A percentile compares a stretch with the other conserved stretches of the same genome.
Evolutionary conservation across 176 grass and related monocot genomes (phyloP).

Genomic region (Ensete ventricosum): DNA sequence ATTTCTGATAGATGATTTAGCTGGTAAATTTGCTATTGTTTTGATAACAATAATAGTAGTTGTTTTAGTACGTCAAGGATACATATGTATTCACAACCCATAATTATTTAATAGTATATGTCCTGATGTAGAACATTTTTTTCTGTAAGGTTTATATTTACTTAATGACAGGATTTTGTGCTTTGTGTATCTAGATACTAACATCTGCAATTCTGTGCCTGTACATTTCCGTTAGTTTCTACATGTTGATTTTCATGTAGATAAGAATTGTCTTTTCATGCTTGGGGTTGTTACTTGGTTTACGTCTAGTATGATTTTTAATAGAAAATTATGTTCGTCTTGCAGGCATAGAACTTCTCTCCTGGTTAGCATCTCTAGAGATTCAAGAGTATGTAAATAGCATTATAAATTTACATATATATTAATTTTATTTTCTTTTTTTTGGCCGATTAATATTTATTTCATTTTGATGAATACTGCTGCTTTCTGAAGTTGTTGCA

Average conservation of each 20-base stretch:
- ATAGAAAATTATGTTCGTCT: conserved; percentile 16
- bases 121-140: neutral
- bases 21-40: no score
- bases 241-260: neutral
- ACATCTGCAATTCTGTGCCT: neutral
- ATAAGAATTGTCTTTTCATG: neutral
- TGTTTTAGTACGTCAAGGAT: no score
- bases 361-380: conserved; percentile 81
- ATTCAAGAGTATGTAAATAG: conserved; percentile 56
- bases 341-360: conserved; percentile 82
- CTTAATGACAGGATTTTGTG: neutral
- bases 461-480: neutral
- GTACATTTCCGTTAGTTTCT: no score
- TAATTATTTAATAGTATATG: neutral
- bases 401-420: neutral
- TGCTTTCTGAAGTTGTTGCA: neutral
- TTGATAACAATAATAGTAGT: no score
- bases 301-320: neutral
- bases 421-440: neutral
- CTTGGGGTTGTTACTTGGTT: neutral
- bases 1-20: no score
- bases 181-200: neutral
- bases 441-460: neutral
- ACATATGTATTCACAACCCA: no score
- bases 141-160: neutral